phyloP scores from a whole-genome alignment of 1,284 basidiomycete genomes.

The Ceratobasidium sp. region DNA sequence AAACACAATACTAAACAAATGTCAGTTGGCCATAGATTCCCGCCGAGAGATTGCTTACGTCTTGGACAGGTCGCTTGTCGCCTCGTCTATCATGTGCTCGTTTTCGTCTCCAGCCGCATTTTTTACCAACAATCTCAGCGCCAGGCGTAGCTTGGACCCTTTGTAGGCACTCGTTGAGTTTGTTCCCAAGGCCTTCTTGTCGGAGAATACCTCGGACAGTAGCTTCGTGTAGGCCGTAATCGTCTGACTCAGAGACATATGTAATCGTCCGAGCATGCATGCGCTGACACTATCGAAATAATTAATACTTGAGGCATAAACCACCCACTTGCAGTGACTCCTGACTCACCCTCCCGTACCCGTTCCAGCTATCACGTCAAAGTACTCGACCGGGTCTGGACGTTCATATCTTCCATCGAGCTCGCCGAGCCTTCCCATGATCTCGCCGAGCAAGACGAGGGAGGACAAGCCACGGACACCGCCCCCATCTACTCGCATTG shows the following conservation, averaged over 20 bases:
- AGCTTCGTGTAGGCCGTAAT: background rate
- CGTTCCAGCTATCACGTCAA: slow-evolving; percentile 3
- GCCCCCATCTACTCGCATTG: slow-evolving; percentile 46
- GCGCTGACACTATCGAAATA: no score
- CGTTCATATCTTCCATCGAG: no score
- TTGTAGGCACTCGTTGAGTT: background rate
- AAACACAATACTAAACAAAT: no score
- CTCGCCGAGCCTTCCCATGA: slow-evolving; percentile 45
- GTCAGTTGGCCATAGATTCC: no score
- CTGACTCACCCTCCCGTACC: slow-evolving; percentile 8
- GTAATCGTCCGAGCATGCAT: no score
- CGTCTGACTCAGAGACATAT: background rate
- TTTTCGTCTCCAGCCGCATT: background rate
- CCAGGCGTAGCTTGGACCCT: background rate
- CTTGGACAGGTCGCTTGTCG: no score
- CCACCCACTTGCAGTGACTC: no score
- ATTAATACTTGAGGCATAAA: no score
- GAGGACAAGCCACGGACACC: slow-evolving; percentile 49
- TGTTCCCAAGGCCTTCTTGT: background rate
- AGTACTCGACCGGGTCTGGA: background rate
- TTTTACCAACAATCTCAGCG: background rate
- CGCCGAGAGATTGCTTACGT: no score
- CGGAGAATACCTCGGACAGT: slow-evolving; percentile 7
- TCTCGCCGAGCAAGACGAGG: slow-evolving; percentile 46
- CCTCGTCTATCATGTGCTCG: no score